A percentile compares a stretch with the other conserved stretches of the same genome.
phyloP scores from a whole-genome alignment of 257 asterid species.

The Coffea eugenioides region DNA sequence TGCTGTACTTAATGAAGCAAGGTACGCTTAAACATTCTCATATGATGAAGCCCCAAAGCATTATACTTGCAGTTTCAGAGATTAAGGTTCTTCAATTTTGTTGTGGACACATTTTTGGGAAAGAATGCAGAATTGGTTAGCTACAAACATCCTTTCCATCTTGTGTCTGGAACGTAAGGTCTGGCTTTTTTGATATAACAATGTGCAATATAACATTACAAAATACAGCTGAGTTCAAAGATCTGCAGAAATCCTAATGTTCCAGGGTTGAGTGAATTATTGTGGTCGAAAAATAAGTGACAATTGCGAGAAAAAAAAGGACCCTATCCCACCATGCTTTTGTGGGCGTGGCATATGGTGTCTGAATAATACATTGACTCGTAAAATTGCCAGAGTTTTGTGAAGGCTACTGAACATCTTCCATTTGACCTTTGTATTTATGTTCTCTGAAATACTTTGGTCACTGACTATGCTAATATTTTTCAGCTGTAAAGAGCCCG shows the following conservation, averaged over 20 bases:
- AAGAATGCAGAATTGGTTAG: neutral
- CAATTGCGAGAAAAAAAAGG: neutral
- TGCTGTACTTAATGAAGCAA: conserved; percentile 86
- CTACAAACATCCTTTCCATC: neutral
- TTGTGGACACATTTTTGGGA: neutral
- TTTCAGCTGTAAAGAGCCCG: conserved; percentile 86
- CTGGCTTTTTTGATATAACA: neutral
- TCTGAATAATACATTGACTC: neutral
- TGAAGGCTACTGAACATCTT: neutral
- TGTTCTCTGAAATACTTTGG: neutral
- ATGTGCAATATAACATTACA: neutral
- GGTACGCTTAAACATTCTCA: conserved; percentile 38
- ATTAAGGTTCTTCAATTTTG: neutral
- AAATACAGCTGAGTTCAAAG: neutral
- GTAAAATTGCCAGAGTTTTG: neutral
- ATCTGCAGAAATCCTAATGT: neutral
- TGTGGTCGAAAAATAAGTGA: neutral
- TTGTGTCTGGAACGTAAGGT: neutral
- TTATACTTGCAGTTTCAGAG: neutral
- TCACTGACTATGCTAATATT: conserved; percentile 1
- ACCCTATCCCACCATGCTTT: neutral
- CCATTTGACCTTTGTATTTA: neutral
- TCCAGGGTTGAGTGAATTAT: neutral
- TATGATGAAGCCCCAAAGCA: neutral
- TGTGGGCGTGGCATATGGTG: neutral